Percentiles rank a stretch among this genome's conserved stretches.
phyloP scores from a whole-genome alignment of 805 yeast species.

The Metschnikowia cerradonensis region DNA sequence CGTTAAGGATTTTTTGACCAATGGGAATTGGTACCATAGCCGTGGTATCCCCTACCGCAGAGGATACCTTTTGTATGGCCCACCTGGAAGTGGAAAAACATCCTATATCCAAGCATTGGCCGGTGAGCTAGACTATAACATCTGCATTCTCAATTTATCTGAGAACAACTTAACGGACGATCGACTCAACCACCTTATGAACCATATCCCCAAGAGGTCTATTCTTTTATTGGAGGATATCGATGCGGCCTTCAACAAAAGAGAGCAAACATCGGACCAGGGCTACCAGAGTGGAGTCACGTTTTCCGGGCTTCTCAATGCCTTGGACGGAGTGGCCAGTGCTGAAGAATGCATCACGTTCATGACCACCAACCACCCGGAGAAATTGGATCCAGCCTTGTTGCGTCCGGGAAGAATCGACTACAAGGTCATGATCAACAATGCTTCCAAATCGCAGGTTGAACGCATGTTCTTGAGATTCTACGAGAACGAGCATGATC shows the following conservation, averaged over 20 bases:
- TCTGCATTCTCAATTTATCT: conserved; percentile 85
- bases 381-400: conserved; percentile 85
- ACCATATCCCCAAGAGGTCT: conserved; percentile 88
- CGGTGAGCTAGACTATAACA: conserved; percentile 92
- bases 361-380: conserved; percentile 98
- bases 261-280: conserved; percentile 70
- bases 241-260: conserved; percentile 89
- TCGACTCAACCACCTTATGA: conserved; percentile 90
- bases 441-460: conserved; percentile 83
- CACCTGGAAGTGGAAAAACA: conserved; percentile 97
- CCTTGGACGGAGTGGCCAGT: conserved; percentile 95
- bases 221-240: conserved; percentile 84
- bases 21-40: conserved; percentile 89
- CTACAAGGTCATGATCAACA: conserved; percentile 72
- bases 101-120: conserved; percentile 95
- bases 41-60: conserved; percentile 97
- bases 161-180: conserved; percentile 94
- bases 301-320: conserved; percentile 88
- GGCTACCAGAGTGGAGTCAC: conserved; percentile 89
- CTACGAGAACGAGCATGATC: conserved; percentile 58
- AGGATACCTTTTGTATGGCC: conserved; percentile 91
- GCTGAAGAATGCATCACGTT: conserved; percentile 95
- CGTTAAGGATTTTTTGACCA: conserved; percentile 70
- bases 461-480: conserved; percentile 82
- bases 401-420: conserved; percentile 95